phyloP scores from a whole-genome alignment of 2,329 filamentous ascomycete genomes.

The Delphinella strobiligena region DNA sequence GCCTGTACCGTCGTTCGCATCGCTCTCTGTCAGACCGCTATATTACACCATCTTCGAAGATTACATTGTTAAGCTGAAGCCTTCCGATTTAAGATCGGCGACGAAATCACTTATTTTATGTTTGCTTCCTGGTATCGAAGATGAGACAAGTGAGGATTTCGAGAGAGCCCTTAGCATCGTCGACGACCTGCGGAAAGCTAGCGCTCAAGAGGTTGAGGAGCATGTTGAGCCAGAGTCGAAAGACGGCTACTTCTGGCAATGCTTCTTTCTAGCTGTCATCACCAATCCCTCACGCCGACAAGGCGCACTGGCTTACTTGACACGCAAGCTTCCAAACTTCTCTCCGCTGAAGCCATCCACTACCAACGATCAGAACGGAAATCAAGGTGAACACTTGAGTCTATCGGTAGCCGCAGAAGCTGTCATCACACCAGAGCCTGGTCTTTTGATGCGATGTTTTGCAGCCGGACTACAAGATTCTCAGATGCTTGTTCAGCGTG shows the following conservation, averaged over 20 bases:
- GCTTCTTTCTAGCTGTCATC: conserved; percentile 85
- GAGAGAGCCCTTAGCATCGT: conserved; percentile 72
- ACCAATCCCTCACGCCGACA: conserved; percentile 75
- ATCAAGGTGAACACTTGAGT: conserved; percentile 7
- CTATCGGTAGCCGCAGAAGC: conserved; percentile 46
- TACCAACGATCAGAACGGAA: conserved; percentile 1
- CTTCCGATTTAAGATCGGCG: conserved; percentile 64
- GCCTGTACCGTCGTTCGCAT: conserved; percentile 85
- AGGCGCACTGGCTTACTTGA: conserved; percentile 78
- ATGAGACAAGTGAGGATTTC: conserved; percentile 95
- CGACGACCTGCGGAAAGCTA: conserved; percentile 60
- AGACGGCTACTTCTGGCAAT: conserved; percentile 91
- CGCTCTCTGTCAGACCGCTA: conserved; percentile 73
- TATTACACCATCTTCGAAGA: conserved; percentile 77
- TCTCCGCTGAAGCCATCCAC: conserved; percentile 25
- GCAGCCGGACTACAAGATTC: conserved; percentile 78
- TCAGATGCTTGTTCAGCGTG: conserved; percentile 82
- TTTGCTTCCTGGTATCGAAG: conserved; percentile 83
- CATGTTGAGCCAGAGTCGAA: conserved; percentile 40
- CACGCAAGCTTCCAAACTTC: conserved; percentile 65
- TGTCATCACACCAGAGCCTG: conserved; percentile 82
- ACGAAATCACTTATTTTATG: conserved; percentile 82
- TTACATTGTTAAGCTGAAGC: conserved; percentile 62
- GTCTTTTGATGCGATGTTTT: conserved; percentile 80
- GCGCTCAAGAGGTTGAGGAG: conserved; percentile 41